phyloP scores from a whole-genome alignment of 1,139 yeast genomes.

The Suhomyces yuchorum region DNA sequence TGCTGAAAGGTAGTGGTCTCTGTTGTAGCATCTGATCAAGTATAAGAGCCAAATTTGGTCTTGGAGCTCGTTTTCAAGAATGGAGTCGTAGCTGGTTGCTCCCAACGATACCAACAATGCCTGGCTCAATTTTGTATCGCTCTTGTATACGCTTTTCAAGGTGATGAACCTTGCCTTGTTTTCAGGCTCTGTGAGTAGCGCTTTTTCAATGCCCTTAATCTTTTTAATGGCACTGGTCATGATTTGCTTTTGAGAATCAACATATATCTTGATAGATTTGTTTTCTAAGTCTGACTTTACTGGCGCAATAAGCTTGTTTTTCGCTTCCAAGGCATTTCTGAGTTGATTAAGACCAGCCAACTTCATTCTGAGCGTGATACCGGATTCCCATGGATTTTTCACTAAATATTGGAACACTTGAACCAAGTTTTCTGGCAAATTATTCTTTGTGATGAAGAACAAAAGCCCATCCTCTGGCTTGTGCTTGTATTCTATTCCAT shows the following conservation, averaged over 20 bases:
- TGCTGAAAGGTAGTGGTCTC: slow-evolving; percentile 31
- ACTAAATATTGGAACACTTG: slow-evolving; percentile 55
- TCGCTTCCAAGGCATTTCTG: slow-evolving; percentile 53
- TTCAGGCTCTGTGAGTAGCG: slow-evolving; percentile 39
- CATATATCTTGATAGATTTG: slow-evolving; percentile 19
- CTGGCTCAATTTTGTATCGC: slow-evolving; percentile 56
- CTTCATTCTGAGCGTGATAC: slow-evolving; percentile 51
- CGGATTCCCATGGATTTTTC: slow-evolving; percentile 43
- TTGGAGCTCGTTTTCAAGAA: slow-evolving; percentile 48
- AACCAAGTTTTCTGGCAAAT: slow-evolving; percentile 50
- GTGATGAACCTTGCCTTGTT: slow-evolving; percentile 46
- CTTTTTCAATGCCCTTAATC: slow-evolving; percentile 54
- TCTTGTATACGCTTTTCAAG: slow-evolving; percentile 58
- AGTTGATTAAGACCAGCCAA: slow-evolving; percentile 63
- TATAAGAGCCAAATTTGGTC: slow-evolving; percentile 66
- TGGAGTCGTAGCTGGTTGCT: slow-evolving; percentile 53
- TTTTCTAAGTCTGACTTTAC: slow-evolving; percentile 30
- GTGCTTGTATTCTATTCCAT: slow-evolving; percentile 15
- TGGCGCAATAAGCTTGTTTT: slow-evolving; percentile 28
- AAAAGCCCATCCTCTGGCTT: slow-evolving; percentile 39
- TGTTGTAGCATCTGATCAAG: slow-evolving; percentile 61
- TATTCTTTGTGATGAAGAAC: slow-evolving; percentile 40
- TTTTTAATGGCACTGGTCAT: slow-evolving; percentile 48
- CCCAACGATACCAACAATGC: slow-evolving; percentile 61
- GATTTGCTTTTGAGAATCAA: slow-evolving; percentile 49